A percentile compares a stretch with the other conserved stretches of the same genome.
These are phyloP conservation scores for Wickerhamiella lipophila DNA, from an alignment of 805 yeast genomes.

Conservation along the genomic window DNA sequence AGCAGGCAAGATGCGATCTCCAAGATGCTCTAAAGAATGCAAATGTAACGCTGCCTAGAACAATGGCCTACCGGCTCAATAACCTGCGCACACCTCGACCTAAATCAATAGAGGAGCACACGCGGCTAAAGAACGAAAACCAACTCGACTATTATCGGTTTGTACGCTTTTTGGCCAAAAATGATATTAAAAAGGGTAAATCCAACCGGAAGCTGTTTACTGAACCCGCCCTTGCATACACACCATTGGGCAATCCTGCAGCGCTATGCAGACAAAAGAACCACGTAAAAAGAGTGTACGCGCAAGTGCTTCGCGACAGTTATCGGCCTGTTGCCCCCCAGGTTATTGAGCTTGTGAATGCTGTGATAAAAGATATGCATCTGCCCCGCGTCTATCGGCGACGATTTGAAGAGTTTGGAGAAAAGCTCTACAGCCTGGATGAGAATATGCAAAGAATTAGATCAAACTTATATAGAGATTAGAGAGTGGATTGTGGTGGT, in stretches of 20 bases:
- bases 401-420: constrained; percentile 8
- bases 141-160: constrained; percentile 15
- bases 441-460: not conserved
- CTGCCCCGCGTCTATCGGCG: constrained; percentile 1
- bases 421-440: constrained; percentile 7
- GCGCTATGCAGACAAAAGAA: constrained; percentile 12
- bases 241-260: constrained; percentile 11
- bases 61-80: constrained; percentile 15
- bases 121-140: not conserved
- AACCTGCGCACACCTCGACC: constrained; percentile 17
- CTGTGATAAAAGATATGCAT: not conserved
- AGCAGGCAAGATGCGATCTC: not conserved
- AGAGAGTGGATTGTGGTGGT: too few species aligned
- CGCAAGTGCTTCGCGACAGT: constrained; percentile 10
- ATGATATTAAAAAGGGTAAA: constrained; percentile 13
- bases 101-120: constrained; percentile 15
- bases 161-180: constrained; percentile 11
- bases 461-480: not conserved
- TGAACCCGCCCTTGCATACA: constrained; percentile 5
- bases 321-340: constrained; percentile 11
- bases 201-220: constrained; percentile 19
- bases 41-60: not conserved
- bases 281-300: not conserved
- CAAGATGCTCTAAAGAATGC: not conserved
- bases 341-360: constrained; percentile 8